Conservation (phyloP, 1,139 yeast genomes). For the Blastobotrys raffinosifermentans region DNA sequence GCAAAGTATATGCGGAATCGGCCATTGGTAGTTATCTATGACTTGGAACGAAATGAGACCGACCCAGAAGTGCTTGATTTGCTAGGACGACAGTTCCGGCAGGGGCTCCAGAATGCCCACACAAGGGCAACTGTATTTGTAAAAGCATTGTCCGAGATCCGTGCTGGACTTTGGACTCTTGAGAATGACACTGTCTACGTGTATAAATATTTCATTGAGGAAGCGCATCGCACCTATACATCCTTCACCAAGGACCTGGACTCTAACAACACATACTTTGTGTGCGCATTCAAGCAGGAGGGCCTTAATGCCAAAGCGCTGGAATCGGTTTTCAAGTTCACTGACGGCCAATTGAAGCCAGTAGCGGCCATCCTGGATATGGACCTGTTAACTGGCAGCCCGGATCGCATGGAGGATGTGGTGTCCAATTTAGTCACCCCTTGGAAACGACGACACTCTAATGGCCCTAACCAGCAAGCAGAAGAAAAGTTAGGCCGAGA, state of each 20-base stretch:
- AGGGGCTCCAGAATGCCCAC: not conserved
- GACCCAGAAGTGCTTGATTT: not conserved
- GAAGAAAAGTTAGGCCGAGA: not conserved
- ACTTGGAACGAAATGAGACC: not conserved
- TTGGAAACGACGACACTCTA: slow-evolving; percentile 2
- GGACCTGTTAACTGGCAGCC: not conserved
- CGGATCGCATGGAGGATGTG: slow-evolving; percentile 3
- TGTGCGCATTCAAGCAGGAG: slow-evolving; percentile 1
- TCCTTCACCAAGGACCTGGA: not conserved
- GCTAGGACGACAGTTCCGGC: not conserved
- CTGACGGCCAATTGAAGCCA: slow-evolving; percentile 5
- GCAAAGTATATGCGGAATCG: not conserved
- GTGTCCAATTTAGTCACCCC: slow-evolving; percentile 5
- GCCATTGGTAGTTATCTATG: not conserved
- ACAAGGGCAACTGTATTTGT: slow-evolving; percentile 1
- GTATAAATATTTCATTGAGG: slow-evolving; percentile 10
- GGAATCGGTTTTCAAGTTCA: not conserved
- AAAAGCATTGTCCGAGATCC: not conserved
- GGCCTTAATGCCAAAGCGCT: not conserved
- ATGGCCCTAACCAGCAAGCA: not conserved
- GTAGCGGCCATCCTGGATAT: slow-evolving; percentile 7
- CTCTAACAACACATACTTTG: slow-evolving; percentile 2
- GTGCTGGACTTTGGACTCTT: slow-evolving; percentile 10
- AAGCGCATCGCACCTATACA: slow-evolving; percentile 1
- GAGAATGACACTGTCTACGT: slow-evolving; percentile 2